Conservation (phyloP, 2,329 filamentous ascomycete species). For the Xylaria sp. region DNA sequence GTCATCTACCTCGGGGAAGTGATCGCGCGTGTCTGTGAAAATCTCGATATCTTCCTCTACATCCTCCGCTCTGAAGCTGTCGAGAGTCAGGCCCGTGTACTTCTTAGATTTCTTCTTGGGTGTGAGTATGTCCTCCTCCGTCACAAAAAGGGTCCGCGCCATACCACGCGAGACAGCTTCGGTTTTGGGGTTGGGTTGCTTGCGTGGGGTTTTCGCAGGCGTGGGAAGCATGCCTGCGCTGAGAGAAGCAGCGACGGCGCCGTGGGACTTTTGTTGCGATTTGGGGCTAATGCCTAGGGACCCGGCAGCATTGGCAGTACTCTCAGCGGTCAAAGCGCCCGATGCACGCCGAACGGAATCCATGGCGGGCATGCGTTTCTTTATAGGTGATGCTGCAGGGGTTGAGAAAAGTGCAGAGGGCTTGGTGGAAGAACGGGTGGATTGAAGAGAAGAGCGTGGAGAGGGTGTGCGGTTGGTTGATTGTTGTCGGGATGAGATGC, state of each 20-base stretch:
- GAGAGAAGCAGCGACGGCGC: conserved; percentile 48
- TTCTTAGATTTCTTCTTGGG: conserved; percentile 70
- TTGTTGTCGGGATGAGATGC: conserved; percentile 68
- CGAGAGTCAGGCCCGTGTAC: conserved; percentile 64
- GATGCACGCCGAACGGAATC: conserved; percentile 62
- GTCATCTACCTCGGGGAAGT: conserved; percentile 74
- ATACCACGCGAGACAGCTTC: conserved; percentile 64
- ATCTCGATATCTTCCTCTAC: conserved; percentile 72
- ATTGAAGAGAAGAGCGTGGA: conserved; percentile 51
- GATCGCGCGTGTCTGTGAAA: conserved; percentile 83
- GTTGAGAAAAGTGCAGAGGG: conserved; percentile 51
- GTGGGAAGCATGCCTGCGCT: conserved; percentile 74
- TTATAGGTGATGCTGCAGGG: conserved; percentile 61
- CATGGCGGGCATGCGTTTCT: conserved; percentile 61
- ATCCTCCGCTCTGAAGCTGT: conserved; percentile 69
- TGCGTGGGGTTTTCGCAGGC: conserved; percentile 80
- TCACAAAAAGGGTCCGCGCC: conserved; percentile 71
- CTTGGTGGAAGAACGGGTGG: conserved; percentile 44
- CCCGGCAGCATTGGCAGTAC: conserved; percentile 56
- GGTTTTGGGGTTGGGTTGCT: conserved; percentile 65
- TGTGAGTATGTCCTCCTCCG: conserved; percentile 68
- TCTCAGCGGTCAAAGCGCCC: conserved; percentile 57
- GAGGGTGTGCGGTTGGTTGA: conserved; percentile 68
- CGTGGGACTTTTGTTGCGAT: conserved; percentile 45
- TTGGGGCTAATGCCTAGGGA: conserved; percentile 53